Base-by-base conservation (phyloP, 805 yeast genomes). In the Brettanomyces anomalus region DNA sequence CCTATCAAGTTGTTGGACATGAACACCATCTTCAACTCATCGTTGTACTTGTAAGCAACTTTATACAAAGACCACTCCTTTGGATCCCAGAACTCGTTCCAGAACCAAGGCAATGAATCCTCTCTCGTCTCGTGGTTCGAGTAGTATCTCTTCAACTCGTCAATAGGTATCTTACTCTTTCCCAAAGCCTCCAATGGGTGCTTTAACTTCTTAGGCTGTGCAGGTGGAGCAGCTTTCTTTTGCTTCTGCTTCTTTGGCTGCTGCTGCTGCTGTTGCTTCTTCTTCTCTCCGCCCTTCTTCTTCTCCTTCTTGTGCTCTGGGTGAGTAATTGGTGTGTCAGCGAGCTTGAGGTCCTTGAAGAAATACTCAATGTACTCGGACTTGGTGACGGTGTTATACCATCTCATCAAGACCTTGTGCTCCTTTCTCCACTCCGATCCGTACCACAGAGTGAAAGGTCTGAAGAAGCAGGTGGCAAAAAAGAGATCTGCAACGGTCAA, bases 1-100 rank as follows among this genome's bases (percentile, higher is more conserved):
- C 97, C 97, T 62, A 93, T 74, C 69, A 87, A 79, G 81, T 90
- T 90, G 83, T 88, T 88, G 58, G 97, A 86, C 97, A 93, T 93
- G 77, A 90, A 90, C 54, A 96, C 85, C 69, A 85, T 72, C 55
- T 97, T 90, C 68, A 90, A 79, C 76, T 90, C 98, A 58, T 90
- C 97, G 70, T 93, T 89, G 77, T 93, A 90, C 78, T 85, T 88
- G 89, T 84, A 90, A 65, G 79, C 94, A 59, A 89, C 95, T 76
- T 76, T 86, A 87, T 87, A 90, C 58, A 90, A 67, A 44, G 97
- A 89, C 87, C 89, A 90, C 71, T 90, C 97, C 52, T 79, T 74
- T 52, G 93, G 79, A 72, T 90, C 82, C 76, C 74, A 90, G 73
- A 84, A 81, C 66, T 83, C 84, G 53, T 71, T 62, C 96, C 96